phyloP scores from a whole-genome alignment of 371 early-diverging fungal species.

The Mortierella sp. region DNA sequence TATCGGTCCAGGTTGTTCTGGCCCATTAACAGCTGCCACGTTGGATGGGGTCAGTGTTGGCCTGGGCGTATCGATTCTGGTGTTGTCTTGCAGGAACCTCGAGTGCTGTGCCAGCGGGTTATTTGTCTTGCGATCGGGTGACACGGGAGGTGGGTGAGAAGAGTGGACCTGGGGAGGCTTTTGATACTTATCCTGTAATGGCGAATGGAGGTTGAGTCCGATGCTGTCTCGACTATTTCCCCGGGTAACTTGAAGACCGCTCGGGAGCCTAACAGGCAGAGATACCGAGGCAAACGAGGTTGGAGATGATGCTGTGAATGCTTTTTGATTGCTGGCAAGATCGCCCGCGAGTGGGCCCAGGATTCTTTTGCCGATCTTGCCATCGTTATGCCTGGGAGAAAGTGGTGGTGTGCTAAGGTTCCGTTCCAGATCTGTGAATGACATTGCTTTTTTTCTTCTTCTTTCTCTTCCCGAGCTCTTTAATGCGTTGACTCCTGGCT shows the following conservation, averaged over 20 bases:
- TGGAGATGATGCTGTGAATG: not conserved
- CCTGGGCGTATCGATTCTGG: conserved; percentile 43
- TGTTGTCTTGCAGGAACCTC: conserved; percentile 34
- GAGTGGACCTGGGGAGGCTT: conserved; percentile 4
- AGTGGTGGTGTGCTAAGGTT: conserved; percentile 33
- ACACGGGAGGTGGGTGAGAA: conserved; percentile 31
- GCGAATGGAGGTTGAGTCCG: conserved; percentile 17
- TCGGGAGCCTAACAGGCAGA: conserved; percentile 18
- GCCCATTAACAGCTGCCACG: not conserved
- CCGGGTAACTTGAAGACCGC: conserved; percentile 19
- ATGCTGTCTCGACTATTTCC: conserved; percentile 36
- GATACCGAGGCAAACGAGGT: not conserved
- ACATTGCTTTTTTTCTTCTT: conserved; percentile 13
- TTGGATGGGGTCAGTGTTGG: conserved; percentile 30
- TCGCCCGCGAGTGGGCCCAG: not conserved
- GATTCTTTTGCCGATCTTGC: not conserved
- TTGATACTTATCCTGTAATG: not conserved
- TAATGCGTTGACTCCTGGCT: too few species aligned
- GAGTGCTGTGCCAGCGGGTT: conserved; percentile 38
- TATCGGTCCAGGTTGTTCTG: not conserved
- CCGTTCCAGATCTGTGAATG: conserved; percentile 40
- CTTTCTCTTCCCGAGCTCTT: too few species aligned
- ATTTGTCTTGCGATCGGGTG: conserved; percentile 21
- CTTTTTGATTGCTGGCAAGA: not conserved
- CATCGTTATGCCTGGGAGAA: conserved; percentile 15